Base-by-base conservation (phyloP, 352 stramenopile genomes). In the Thalassiosira mediterranea region DNA sequence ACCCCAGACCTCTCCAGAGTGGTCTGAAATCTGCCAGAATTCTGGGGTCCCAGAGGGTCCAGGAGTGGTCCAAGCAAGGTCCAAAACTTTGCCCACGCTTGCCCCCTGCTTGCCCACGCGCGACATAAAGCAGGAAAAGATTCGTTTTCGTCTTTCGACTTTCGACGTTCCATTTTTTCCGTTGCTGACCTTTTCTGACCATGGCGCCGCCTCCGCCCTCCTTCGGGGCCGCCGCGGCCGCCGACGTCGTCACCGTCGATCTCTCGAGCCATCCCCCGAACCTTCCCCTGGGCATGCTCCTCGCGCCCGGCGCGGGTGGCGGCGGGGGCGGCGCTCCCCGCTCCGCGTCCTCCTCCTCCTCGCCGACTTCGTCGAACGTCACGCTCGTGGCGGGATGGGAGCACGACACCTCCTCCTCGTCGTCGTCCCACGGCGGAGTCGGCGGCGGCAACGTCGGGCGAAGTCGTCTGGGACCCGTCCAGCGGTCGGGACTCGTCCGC, bases 341-440 rank as follows among this genome's bases (percentile, higher is more conserved):
- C 3, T 40, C 58, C 5, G 19, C 40, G n/a, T 11, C 25, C 15
- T 10, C 48, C 11, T 17, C 31, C 13, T 25, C 34, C 4, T 11
- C 31, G 21, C 56, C 48, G 15, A 58, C 52, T 37, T 17, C 10
- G 2, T 66, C 42, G n/a, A 72, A 54, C 21, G 46, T 69, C 1
- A 74, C 40, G 8, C 58, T 82, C 28, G 57, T 82, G 32, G 73
- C 73, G n/a, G 66, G 51, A 47, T 82, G 73, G 73, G 66, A 78
- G 26, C 58, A 72, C 32, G 7, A 62, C 32, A 3, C 34, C 23
- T 28, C 7, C 7, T 7, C 7, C 7, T 42, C 7, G 7, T 13
- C 7, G 7, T 7, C 34, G 34, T 13, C 34, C 7, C 7, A 13
- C 34, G 34, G 34, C 7, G 34, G 34, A 42, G n/a, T n/a, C n/a